A percentile compares a stretch with the other conserved stretches of the same genome.
phyloP scores from a whole-genome alignment of 805 yeast genomes.

The Yamadazyma scolyti region DNA sequence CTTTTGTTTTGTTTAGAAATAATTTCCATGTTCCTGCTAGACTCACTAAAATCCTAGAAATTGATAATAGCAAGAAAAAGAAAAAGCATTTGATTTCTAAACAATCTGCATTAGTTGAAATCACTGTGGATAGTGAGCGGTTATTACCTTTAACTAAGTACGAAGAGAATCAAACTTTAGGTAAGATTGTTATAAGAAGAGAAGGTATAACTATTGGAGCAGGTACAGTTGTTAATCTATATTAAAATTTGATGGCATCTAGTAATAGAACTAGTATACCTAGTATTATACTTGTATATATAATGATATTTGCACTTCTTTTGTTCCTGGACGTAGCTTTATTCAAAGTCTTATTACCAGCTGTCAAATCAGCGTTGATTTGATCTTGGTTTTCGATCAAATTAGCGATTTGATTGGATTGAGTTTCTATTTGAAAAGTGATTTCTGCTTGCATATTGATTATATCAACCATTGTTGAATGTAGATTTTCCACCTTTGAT shows the following conservation, averaged over 20 bases:
- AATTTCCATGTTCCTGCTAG: conserved; percentile 70
- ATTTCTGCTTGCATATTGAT: conserved; percentile 72
- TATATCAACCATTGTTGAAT: conserved; percentile 65
- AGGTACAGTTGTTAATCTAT: conserved; percentile 38
- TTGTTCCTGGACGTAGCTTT: conserved; percentile 69
- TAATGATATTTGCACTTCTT: conserved; percentile 33
- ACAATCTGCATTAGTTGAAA: conserved; percentile 55
- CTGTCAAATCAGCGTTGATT: conserved; percentile 57
- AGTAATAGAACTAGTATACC: conserved; percentile 33
- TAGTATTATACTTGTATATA: conserved; percentile 28
- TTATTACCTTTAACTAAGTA: conserved; percentile 52
- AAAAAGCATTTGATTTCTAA: conserved; percentile 55
- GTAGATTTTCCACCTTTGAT: conserved; percentile 56
- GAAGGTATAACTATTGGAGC: conserved; percentile 72
- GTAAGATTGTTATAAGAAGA: conserved; percentile 65
- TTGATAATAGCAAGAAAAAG: conserved; percentile 20
- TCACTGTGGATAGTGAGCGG: conserved; percentile 45
- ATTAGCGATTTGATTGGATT: conserved; percentile 63
- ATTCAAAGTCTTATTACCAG: conserved; percentile 68
- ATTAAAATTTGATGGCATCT: conserved; percentile 24
- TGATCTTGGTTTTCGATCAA: conserved; percentile 66
- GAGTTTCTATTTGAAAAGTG: conserved; percentile 66
- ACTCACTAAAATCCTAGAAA: conserved; percentile 42
- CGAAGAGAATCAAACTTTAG: conserved; percentile 47
- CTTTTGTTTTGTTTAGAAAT: conserved; percentile 74